phyloP scores from a whole-genome alignment of 108 stramenopile species.

The Craspedostauros australis region DNA sequence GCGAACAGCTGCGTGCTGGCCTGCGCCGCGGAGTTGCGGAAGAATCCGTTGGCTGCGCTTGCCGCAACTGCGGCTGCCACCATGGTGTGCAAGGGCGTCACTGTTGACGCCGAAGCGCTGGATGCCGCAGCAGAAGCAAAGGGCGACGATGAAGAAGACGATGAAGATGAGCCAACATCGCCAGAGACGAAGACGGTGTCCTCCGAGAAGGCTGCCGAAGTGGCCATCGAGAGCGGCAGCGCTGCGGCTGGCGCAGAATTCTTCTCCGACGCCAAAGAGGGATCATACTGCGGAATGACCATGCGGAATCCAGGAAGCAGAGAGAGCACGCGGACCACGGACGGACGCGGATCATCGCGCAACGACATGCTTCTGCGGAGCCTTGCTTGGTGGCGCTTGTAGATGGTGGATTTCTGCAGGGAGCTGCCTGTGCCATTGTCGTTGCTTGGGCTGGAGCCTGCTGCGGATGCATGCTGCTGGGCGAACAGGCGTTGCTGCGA shows the following conservation, averaged over 20 bases:
- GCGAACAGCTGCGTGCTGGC: no score
- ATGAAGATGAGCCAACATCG: neutral
- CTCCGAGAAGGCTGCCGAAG: constrained; percentile 9
- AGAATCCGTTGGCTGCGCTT: constrained; percentile 3
- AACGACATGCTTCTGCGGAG: constrained; percentile 11
- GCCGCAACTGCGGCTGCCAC: constrained; percentile 7
- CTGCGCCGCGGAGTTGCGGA: neutral
- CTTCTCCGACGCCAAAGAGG: neutral
- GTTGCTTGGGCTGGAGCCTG: no score
- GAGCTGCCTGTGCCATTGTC: no score
- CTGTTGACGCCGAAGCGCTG: neutral
- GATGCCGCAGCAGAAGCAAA: neutral
- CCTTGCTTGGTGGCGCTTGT: constrained; percentile 34
- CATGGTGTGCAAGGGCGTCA: constrained; percentile 12
- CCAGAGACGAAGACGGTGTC: constrained; percentile 14
- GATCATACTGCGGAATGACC: constrained; percentile 24
- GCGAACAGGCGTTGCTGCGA: no score
- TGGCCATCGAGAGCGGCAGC: neutral
- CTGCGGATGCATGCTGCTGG: no score
- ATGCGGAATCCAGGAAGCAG: constrained; percentile 19
- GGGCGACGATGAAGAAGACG: neutral
- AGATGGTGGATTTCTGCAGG: constrained; percentile 32
- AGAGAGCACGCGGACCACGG: constrained; percentile 27
- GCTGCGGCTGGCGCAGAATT: neutral
- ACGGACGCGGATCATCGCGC: constrained; percentile 28